Percentiles rank a stretch among this genome's conserved stretches.
Conservation (phyloP, 2,329 filamentous ascomycete species). For the Penicillium sp. region DNA sequence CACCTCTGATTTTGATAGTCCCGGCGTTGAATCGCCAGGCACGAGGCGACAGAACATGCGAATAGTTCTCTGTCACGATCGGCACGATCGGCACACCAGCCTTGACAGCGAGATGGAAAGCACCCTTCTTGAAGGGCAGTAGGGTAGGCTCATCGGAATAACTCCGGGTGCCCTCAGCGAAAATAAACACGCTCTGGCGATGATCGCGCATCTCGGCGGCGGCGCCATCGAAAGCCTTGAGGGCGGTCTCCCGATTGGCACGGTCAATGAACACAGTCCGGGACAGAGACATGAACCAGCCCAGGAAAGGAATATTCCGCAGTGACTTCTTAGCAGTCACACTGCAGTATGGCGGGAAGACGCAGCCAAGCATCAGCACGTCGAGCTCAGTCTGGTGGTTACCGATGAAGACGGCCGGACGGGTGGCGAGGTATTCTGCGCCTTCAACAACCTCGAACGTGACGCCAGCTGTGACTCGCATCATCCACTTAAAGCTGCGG, state of each 20-base stretch:
- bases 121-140: slow-evolving; percentile 98
- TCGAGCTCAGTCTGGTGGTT: slow-evolving; percentile 98
- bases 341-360: slow-evolving; percentile 88
- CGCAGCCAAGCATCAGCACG: slow-evolving; percentile 80
- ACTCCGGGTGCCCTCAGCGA: slow-evolving; percentile 81
- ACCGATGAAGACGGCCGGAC: slow-evolving; percentile 85
- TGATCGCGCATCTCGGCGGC: slow-evolving; percentile 72
- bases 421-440: slow-evolving; percentile 59
- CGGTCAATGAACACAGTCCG: slow-evolving; percentile 96
- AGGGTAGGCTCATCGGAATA: slow-evolving; percentile 78
- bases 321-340: slow-evolving; percentile 89
- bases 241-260: slow-evolving; percentile 74
- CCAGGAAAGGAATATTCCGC: slow-evolving; percentile 75
- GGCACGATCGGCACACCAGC: slow-evolving; percentile 91
- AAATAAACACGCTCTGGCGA: slow-evolving; percentile 59
- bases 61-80: slow-evolving; percentile 76
- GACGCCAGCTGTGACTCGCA: slow-evolving; percentile 72
- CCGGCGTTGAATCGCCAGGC: slow-evolving; percentile 64
- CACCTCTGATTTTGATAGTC: slow-evolving; percentile 72
- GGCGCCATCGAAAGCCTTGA: slow-evolving; percentile 80
- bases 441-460: slow-evolving; percentile 71
- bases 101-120: slow-evolving; percentile 93
- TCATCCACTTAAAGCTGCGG: slow-evolving; percentile 74
- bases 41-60: slow-evolving; percentile 66
- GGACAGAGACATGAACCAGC: slow-evolving; percentile 89